phyloP scores from a whole-genome alignment of 805 yeast species.

The Pichia insulana region DNA sequence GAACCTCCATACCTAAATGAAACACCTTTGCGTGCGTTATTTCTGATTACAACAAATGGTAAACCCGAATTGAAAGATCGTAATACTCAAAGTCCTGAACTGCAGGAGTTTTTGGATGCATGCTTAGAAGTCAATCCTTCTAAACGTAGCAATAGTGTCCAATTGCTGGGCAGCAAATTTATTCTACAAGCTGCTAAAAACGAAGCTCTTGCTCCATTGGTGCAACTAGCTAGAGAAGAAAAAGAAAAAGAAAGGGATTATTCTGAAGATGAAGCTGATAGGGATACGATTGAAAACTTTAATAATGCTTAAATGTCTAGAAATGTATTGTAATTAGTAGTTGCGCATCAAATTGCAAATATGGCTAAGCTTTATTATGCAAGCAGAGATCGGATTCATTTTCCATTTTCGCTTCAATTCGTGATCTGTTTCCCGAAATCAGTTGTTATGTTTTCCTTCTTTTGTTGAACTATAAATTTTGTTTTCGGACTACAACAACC shows the following conservation, averaged over 20 bases:
- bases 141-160: conserved; percentile 68
- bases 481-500: too few species aligned
- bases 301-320: neutral
- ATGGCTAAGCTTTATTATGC: too few species aligned
- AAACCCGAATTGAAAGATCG: conserved; percentile 70
- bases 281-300: conserved; percentile 5
- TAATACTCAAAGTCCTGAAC: conserved; percentile 56
- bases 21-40: conserved; percentile 69
- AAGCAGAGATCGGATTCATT: too few species aligned
- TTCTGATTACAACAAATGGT: conserved; percentile 71
- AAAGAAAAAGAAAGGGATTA: conserved; percentile 31
- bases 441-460: too few species aligned
- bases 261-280: neutral
- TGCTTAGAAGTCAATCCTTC: conserved; percentile 80
- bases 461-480: too few species aligned
- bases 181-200: conserved; percentile 56
- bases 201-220: conserved; percentile 59
- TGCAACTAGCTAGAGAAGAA: conserved; percentile 63
- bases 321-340: too few species aligned
- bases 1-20: conserved; percentile 81
- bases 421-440: too few species aligned
- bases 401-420: too few species aligned
- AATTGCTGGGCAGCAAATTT: conserved; percentile 60
- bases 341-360: too few species aligned
- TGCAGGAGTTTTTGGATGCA: conserved; percentile 64